Evolutionary conservation across 2,329 filamentous ascomycete species (phyloP), one percentile per base, ranked within the genome.

Genomic region (Rachicladosporium sp.): DNA sequence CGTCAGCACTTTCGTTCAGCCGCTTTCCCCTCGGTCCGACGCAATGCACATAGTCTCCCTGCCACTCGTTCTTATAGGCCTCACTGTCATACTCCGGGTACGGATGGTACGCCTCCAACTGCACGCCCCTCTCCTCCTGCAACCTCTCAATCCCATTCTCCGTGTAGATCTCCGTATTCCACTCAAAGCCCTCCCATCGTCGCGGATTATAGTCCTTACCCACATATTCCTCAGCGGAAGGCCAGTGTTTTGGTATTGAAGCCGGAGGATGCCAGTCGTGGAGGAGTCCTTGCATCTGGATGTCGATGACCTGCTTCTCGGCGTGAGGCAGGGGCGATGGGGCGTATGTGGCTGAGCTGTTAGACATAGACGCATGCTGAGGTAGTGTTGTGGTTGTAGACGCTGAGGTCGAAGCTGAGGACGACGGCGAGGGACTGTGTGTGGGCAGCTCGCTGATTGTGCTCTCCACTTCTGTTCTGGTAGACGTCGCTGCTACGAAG

Each of bases 41-140:
- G 56, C 83, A 88, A 2, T 78, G 60, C 4, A 75, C 68, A 50
- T 80, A 75, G 39, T 69, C 57, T 10, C 78, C 80, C 35, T 70
- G 66, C 46, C 71, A 71, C 23, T 62, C 57, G 35, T 63, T 60
- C 50, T 66, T 71, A 78, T 79, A 87, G 10, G 65, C 59, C 3
- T 65, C 61, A 37, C 69, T 71, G 51, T 82, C 80, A 61, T 86
- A 84, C 10, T 73, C 64, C 1, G 82, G 81, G 46, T 86, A 87
- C 0, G 82, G 82, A 42, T 78, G 70, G 59, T 83, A 85, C 12
- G 71, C 65, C 40, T 73, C 65, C 27, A 46, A 39, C 35, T 57
- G 38, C 7, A 45, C 38, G 12, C 27, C 31, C 21, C 50, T 46
- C 37, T 52, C 35, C 12, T 46, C 37, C 19, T 47, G 36, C 10